Evolutionary conservation across 169 alveolate genomes (phyloP).

Genomic region (Plasmodium ovale): DNA sequence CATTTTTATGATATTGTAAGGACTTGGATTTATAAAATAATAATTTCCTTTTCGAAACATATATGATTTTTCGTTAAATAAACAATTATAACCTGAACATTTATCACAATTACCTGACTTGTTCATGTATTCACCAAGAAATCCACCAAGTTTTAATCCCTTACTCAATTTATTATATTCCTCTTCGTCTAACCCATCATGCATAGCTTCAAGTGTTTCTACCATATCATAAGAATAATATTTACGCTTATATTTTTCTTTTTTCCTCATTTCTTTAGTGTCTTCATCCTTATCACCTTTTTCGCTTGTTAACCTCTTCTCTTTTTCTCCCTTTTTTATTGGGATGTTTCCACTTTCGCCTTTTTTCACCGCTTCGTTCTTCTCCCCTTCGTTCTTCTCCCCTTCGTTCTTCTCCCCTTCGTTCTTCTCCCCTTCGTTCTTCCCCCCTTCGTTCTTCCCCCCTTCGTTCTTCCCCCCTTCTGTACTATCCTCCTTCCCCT

Average conservation of each 20-base stretch:
- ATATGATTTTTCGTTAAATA: conserved; percentile 9
- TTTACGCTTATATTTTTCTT: neutral
- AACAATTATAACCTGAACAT: neutral
- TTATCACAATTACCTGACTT: neutral
- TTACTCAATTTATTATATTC: neutral
- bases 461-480: neutral
- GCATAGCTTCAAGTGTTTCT: neutral
- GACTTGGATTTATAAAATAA: conserved; percentile 41
- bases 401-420: neutral
- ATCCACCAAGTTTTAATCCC: neutral
- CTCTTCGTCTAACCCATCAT: neutral
- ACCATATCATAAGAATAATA: conserved; percentile 1
- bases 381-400: neutral
- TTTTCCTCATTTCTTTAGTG: neutral
- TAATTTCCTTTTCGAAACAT: conserved; percentile 25
- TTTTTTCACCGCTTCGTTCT: neutral
- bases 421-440: neutral
- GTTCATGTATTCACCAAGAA: neutral
- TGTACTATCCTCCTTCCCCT: neutral
- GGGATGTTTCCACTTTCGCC: neutral
- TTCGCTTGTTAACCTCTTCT: neutral
- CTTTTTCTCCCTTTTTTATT: neutral
- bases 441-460: neutral
- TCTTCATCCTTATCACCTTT: neutral
- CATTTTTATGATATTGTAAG: conserved; percentile 34